Base-by-base conservation (phyloP, 2,329 filamentous ascomycete species). In the Aspergillus aculeatinus region DNA sequence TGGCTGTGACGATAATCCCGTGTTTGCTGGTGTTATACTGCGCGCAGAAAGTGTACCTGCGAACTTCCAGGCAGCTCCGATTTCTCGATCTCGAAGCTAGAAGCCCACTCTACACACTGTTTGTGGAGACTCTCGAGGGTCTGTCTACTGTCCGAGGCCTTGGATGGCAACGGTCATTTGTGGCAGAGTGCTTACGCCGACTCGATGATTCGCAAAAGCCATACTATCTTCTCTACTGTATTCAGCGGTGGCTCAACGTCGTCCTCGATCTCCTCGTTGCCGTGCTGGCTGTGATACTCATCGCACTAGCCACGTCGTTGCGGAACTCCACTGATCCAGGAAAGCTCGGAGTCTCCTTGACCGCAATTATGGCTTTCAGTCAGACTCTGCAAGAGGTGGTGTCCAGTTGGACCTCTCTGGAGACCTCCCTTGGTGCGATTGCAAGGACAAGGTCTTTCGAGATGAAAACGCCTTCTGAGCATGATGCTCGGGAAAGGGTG, bases 231-330 rank as follows among this genome's bases (percentile, higher is more conserved):
- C 25, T 55, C 10, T 48, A 33, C 14, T 48, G 42, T 14, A 55
- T 55, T n/a, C 53, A 55, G 53, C 42, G 53, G n/a, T 55, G 53
- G 53, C 53, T 55, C 6, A 55, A 48, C 16, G 27, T 55, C 7
- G 53, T 55, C 5, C 44, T 55, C 1, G 53, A 55, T 0, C 53
- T 55, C 3, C 19, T 55, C 10, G 53, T 55, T 21, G 53, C 53
- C 23, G 42, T 16, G 4, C 23, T 55, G 5, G 53, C 53, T 6
- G 42, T 48, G 19, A 48, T 55, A 5, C 52, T 55, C 1, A 55
- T 55, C 4, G 52, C 52, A 1, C 25, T 55, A 25, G 52, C 52
- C 25, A 55, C 42, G 1, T 55, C 52, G 1, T 16, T 55, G 9
- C 35, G 39, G 3, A n/a, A 39, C 16, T 55, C 52, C 9, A 55